Conservation (phyloP, 2,329 filamentous ascomycete genomes). For the Coniochaeta prunicola region DNA sequence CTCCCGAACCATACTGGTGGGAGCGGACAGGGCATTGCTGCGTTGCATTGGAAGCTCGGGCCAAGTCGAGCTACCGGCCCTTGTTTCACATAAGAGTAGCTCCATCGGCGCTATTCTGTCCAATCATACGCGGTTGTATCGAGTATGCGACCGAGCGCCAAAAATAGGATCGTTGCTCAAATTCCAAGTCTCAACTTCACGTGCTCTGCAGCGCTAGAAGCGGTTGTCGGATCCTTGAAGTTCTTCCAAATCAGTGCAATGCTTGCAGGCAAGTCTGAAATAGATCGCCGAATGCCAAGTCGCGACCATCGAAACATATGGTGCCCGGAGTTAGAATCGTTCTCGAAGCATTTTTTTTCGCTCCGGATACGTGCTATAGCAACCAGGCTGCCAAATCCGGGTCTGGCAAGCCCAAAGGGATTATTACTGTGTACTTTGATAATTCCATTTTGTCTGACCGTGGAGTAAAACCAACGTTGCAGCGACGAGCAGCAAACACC, state of each 20-base stretch:
- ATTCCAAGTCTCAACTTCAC: neutral
- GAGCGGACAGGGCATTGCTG: neutral
- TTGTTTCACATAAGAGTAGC: neutral
- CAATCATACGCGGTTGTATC: neutral
- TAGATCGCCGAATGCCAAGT: neutral
- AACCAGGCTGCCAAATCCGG: neutral
- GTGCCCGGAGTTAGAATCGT: neutral
- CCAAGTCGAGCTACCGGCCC: neutral
- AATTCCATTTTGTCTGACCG: too few relatives aligned
- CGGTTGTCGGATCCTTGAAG: neutral
- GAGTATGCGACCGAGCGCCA: neutral
- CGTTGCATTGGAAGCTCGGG: neutral
- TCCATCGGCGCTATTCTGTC: neutral
- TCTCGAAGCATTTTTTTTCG: neutral
- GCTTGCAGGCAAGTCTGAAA: neutral
- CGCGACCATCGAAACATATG: neutral
- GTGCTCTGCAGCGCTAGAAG: neutral
- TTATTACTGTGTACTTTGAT: neutral
- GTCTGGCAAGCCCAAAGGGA: neutral
- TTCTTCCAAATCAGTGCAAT: neutral
- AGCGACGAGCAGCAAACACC: neutral
- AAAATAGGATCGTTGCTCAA: neutral
- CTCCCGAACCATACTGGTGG: neutral
- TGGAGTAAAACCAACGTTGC: too few relatives aligned
- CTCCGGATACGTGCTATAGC: neutral